A percentile compares a stretch with the other conserved stretches of the same genome.
Evolutionary conservation across 208 protist species (phyloP).

Genomic region (Lotmaria passim): DNA sequence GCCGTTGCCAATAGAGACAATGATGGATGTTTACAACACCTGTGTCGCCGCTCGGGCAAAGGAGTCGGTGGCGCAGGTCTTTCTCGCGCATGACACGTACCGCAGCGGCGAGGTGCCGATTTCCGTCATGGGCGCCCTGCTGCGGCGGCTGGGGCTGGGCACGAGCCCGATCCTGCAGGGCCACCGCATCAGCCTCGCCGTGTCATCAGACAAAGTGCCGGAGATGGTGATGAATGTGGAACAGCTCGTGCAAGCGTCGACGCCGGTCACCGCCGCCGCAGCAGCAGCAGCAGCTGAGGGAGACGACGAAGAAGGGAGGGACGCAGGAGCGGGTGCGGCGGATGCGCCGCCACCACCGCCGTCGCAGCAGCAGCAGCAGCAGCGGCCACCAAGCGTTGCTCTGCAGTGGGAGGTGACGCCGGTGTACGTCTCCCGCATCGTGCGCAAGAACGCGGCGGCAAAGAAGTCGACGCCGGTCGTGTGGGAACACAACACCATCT

Average conservation of each 20-base stretch:
- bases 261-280: not conserved
- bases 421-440: constrained; percentile 44
- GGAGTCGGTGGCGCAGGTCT: constrained; percentile 49
- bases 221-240: constrained; percentile 36
- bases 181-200: constrained; percentile 36
- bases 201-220: constrained; percentile 1
- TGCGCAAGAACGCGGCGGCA: constrained; percentile 28
- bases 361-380: too few relatives aligned
- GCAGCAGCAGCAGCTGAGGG: not conserved
- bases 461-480: constrained; percentile 39
- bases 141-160: constrained; percentile 59
- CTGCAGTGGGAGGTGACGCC: constrained; percentile 33
- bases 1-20: constrained; percentile 35
- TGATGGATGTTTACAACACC: constrained; percentile 43
- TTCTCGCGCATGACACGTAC: constrained; percentile 64
- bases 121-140: constrained; percentile 38
- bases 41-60: constrained; percentile 47
- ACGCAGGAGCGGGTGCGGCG: not conserved
- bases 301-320: not conserved
- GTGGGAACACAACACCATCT: constrained; percentile 35
- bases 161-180: constrained; percentile 47
- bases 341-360: not conserved
- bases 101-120: constrained; percentile 69
- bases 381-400: not conserved
- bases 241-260: constrained; percentile 10